phyloP scores from a whole-genome alignment of 2,329 filamentous ascomycete genomes.

The Colletotrichum somersetense region DNA sequence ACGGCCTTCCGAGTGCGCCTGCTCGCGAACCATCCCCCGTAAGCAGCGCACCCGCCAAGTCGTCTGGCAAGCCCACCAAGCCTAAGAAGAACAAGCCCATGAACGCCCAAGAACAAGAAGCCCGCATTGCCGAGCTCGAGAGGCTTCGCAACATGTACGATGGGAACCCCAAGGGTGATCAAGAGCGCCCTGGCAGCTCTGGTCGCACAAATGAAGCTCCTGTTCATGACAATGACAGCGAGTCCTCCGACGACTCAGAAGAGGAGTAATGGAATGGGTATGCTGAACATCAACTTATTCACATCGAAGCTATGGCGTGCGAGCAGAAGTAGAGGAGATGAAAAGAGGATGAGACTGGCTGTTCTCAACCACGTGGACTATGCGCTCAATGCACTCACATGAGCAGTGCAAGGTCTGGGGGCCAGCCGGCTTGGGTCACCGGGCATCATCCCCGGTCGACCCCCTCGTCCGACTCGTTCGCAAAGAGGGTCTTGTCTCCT shows the following conservation, averaged over 20 bases:
- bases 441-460: not conserved
- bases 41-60: slow-evolving; percentile 48
- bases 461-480: not conserved
- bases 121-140: slow-evolving; percentile 71
- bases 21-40: slow-evolving; percentile 49
- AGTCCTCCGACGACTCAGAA: slow-evolving; percentile 63
- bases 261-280: slow-evolving; percentile 52
- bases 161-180: slow-evolving; percentile 47
- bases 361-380: not conserved
- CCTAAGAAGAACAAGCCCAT: slow-evolving; percentile 82
- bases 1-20: slow-evolving; percentile 47
- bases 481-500: not conserved
- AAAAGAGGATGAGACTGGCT: not conserved
- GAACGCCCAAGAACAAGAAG: slow-evolving; percentile 77
- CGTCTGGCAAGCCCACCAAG: slow-evolving; percentile 58
- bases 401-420: not conserved
- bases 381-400: not conserved
- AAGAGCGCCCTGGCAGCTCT: slow-evolving; percentile 47
- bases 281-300: slow-evolving; percentile 4
- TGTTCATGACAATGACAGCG: slow-evolving; percentile 45
- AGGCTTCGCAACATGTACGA: slow-evolving; percentile 62
- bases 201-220: slow-evolving; percentile 41
- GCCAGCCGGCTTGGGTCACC: not conserved
- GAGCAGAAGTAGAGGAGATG: not conserved
- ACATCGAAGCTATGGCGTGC: not conserved